phyloP scores from a whole-genome alignment of 2,329 filamentous ascomycete genomes.

The Phoma sp. region DNA sequence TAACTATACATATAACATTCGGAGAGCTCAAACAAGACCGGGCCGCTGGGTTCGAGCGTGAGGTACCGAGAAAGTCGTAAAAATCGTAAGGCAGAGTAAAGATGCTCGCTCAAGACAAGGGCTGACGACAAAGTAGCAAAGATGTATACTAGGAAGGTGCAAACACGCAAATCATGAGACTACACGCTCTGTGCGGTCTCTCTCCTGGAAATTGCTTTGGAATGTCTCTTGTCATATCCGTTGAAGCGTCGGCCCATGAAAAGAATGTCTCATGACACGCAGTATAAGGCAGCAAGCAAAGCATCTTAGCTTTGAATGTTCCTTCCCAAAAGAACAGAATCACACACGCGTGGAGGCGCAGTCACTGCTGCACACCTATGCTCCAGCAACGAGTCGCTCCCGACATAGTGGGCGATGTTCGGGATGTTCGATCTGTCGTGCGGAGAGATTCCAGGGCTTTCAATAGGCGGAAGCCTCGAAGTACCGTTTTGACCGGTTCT shows the following conservation, averaged over 20 bases:
- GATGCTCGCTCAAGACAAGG: slow-evolving; percentile 12
- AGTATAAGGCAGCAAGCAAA: not conserved
- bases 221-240: not conserved
- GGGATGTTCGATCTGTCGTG: not conserved
- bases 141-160: not conserved
- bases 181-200: not conserved
- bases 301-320: too few relatives aligned
- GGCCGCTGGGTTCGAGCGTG: not conserved
- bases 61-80: slow-evolving; percentile 11
- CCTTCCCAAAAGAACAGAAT: too few relatives aligned
- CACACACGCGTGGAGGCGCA: too few relatives aligned
- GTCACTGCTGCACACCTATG: too few relatives aligned
- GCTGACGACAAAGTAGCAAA: slow-evolving; percentile 10
- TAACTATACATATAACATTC: slow-evolving; percentile 14
- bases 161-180: not conserved
- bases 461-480: slow-evolving; percentile 50
- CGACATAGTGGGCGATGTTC: too few relatives aligned
- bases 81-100: slow-evolving; percentile 12
- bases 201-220: not conserved
- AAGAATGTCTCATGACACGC: not conserved
- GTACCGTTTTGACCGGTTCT: slow-evolving; percentile 56
- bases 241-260: not conserved
- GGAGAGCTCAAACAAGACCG: slow-evolving; percentile 1
- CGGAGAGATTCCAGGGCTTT: not conserved
- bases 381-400: too few relatives aligned